Conservation (phyloP, 2,329 filamentous ascomycete genomes). For the Hypoxylon sp. region DNA sequence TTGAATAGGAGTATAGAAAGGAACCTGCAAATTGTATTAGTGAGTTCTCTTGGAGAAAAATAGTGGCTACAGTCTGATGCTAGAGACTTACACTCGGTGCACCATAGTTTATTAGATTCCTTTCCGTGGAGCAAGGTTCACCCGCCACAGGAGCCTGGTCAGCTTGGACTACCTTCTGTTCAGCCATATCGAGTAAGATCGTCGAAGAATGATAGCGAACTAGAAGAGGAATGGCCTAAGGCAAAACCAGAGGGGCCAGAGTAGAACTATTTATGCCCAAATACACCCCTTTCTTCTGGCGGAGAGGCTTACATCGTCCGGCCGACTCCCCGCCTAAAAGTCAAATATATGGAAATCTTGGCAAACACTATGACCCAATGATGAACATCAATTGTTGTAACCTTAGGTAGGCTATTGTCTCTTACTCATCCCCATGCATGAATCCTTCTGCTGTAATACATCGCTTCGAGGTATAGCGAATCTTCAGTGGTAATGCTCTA, state of each 20-base stretch:
- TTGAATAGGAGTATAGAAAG: constrained; percentile 44
- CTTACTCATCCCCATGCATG: constrained; percentile 36
- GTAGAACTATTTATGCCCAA: constrained; percentile 16
- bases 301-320: neutral
- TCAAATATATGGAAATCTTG: constrained; percentile 19
- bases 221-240: neutral
- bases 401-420: constrained; percentile 9
- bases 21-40: constrained; percentile 28
- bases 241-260: neutral
- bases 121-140: constrained; percentile 43
- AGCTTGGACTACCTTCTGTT: constrained; percentile 41
- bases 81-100: constrained; percentile 41
- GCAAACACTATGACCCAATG: constrained; percentile 18
- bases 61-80: neutral
- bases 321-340: neutral
- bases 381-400: neutral
- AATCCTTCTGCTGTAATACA: constrained; percentile 7
- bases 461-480: neutral
- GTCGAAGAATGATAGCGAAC: neutral
- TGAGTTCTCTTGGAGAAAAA: neutral
- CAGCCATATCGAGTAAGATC: constrained; percentile 29
- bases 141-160: constrained; percentile 43
- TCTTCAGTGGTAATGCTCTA: neutral
- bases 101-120: constrained; percentile 44
- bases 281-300: neutral